Conservation (phyloP, 306 rosid genomes). For the Ziziphus jujuba region DNA sequence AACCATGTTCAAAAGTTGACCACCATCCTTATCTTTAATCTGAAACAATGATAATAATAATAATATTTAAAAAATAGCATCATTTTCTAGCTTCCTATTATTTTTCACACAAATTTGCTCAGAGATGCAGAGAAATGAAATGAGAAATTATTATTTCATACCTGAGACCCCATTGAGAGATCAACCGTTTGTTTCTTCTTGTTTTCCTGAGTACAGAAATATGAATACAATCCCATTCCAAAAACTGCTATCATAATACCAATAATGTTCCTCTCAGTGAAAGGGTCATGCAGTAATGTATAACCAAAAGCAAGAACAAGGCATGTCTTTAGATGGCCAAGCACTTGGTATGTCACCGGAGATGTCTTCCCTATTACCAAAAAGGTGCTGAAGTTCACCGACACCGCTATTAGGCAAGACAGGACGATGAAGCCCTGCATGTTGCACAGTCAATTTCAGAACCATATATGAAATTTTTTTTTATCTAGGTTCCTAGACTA, state of each 20-base stretch:
- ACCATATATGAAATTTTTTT: too few species aligned
- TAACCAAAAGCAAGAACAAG: constrained; percentile 93
- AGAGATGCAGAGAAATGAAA: too few species aligned
- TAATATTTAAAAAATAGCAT: background rate
- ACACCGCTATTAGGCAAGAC: constrained; percentile 87
- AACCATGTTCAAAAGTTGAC: constrained; percentile 56
- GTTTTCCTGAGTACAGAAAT: constrained; percentile 79
- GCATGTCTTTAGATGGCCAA: constrained; percentile 97
- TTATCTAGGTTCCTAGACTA: too few species aligned
- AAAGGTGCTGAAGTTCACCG: constrained; percentile 96
- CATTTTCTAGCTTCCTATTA: background rate
- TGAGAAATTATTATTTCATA: too few species aligned
- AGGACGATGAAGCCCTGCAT: constrained; percentile 76
- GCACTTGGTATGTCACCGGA: constrained; percentile 93
- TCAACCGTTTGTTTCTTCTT: constrained; percentile 71
- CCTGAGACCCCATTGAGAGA: constrained; percentile 66
- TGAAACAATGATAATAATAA: constrained; percentile 16
- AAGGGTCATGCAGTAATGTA: constrained; percentile 94
- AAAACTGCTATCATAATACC: constrained; percentile 76
- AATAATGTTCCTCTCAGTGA: constrained; percentile 80
- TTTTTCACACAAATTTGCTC: background rate
- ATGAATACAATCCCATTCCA: constrained; percentile 94
- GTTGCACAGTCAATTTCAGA: background rate
- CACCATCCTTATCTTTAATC: constrained; percentile 67
- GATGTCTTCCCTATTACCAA: constrained; percentile 97